Evolutionary conservation across 139 green algal genomes (phyloP), one percentile per base, ranked within the genome.

Genomic region (Chlamydomonas sp.): DNA sequence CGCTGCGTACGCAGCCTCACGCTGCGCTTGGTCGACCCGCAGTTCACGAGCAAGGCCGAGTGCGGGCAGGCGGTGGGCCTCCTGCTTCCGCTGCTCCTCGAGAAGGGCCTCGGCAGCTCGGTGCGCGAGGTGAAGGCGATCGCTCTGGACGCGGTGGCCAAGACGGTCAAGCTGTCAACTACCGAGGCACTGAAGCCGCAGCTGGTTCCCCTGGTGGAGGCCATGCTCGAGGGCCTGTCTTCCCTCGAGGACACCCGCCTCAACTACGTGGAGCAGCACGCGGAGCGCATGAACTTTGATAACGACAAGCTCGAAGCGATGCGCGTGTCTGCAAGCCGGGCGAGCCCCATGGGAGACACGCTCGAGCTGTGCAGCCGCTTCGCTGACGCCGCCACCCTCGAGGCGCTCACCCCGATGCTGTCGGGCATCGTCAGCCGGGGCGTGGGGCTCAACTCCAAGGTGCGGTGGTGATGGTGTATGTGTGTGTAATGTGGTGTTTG

Each of bases 171-270:
- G 36, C 38, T 69, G n/a, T 79, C 84, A 2, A 69, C 72, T 3
- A 59, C 82, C 0, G 62, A 73, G 47, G 75, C 76, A 4, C 78
- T 90, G 70, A 78, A 91, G 69, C 62, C 79, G 2, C 66, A 80
- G 29, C 75, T 98, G 35, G 84, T 90, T 16, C 71, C 83, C 0
- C 72, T 95, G 33, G 74, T 86, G 3, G 48, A 78, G 4, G 68
- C 81, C 2, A 79, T 98, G 81, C 87, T 98, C 67, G 93, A 98
- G 80, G 79, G 74, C 13, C 86, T 96, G 30, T 90, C 79, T 39
- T 76, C 65, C 3, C 79, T 96, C 73, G 90, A 96, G 79, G 87
- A 90, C 73, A 65, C 57, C 47, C 75, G 73, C 35, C 79, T 94
- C 29, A 93, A 92, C 71, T 93, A 95, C 72, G 73, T 90, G 3